Evolutionary conservation across 164 flowering plant species (phyloP), one percentile per base, ranked within the genome.

Genomic region (Liquidambar formosana): DNA sequence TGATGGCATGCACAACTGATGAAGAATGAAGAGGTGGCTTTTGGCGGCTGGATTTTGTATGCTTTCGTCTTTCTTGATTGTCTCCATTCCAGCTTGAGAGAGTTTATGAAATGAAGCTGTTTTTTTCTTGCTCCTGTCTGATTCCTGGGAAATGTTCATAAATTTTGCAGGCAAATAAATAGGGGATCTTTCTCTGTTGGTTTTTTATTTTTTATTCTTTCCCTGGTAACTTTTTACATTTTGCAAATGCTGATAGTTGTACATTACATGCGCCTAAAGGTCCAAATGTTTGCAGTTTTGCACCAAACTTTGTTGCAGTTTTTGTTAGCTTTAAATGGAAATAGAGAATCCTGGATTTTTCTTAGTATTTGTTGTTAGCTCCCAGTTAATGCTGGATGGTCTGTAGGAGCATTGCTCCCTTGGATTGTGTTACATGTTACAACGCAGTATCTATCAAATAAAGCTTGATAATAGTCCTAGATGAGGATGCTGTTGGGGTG

Each of bases 71-170:
- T 56, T 14, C 38, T 22, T 44, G 33, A 33, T 27, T 46, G 21
- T 26, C 11, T 63, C n/a, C 49, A 12, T 8, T 47, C 54, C 23
- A n/a, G 64, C 14, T 61, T 38, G 23, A 21, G 64, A 61, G 23
- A 61, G 64, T 11, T 43, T 10, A n/a, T 61, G 45, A 61, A 21
- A 12, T 16, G 18, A n/a, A n/a, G n/a, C n/a, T 12, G 5, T 13
- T 49, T 49, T 16, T 49, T 13, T 15, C n/a, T 49, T 49, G 8
- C 53, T 15, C n/a, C 53, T 12, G 19, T 49, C 53, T n/a, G n/a
- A 49, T 49, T 54, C 57, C 14, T 54, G 57, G 57, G 26, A 26
- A 57, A 57, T 57, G 60, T 57, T 23, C 33, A 25, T 57, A 57
- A 23, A 22, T 57, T 57, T 25, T 57, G 60, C 60, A 11, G 33